Conservation (phyloP, 495 filamentous ascomycete species). For the Podospora bellae-mahoneyi region DNA sequence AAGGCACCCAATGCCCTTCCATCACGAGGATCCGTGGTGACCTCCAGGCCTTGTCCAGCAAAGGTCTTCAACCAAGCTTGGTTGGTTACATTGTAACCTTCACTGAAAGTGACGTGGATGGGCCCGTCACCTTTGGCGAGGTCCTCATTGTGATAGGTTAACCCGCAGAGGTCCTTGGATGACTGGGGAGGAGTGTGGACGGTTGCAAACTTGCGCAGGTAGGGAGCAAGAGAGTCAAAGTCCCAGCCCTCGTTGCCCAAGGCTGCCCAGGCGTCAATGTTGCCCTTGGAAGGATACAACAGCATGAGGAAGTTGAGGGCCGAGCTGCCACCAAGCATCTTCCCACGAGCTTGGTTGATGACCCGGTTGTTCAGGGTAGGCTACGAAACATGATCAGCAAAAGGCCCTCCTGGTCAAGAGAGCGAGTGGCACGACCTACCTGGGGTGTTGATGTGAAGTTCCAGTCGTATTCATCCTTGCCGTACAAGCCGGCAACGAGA, state of each 20-base stretch:
- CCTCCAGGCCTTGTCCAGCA: slow-evolving; percentile 30
- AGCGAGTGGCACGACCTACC: slow-evolving; percentile 27
- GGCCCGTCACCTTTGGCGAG: slow-evolving; percentile 37
- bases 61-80: slow-evolving; percentile 40
- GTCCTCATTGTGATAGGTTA: slow-evolving; percentile 35
- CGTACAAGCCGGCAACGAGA: slow-evolving; percentile 42
- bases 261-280: slow-evolving; percentile 52
- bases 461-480: slow-evolving; percentile 55
- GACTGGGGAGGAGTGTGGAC: slow-evolving; percentile 29
- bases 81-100: slow-evolving; percentile 34
- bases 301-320: slow-evolving; percentile 54
- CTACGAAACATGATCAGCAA: slow-evolving; percentile 19
- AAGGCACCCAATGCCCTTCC: slow-evolving; percentile 46
- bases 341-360: slow-evolving; percentile 47
- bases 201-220: slow-evolving; percentile 45
- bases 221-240: slow-evolving; percentile 48
- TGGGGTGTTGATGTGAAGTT: slow-evolving; percentile 49
- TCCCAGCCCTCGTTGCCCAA: slow-evolving; percentile 55
- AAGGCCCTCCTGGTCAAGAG: slow-evolving; percentile 1
- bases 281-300: slow-evolving; percentile 42
- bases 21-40: slow-evolving; percentile 37
- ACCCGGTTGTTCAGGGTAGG: slow-evolving; percentile 33
- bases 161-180: slow-evolving; percentile 31
- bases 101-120: slow-evolving; percentile 40
- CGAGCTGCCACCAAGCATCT: slow-evolving; percentile 55